phyloP scores from a whole-genome alignment of 495 filamentous ascomycete genomes.

The Lasiosphaeriaceae sp. region DNA sequence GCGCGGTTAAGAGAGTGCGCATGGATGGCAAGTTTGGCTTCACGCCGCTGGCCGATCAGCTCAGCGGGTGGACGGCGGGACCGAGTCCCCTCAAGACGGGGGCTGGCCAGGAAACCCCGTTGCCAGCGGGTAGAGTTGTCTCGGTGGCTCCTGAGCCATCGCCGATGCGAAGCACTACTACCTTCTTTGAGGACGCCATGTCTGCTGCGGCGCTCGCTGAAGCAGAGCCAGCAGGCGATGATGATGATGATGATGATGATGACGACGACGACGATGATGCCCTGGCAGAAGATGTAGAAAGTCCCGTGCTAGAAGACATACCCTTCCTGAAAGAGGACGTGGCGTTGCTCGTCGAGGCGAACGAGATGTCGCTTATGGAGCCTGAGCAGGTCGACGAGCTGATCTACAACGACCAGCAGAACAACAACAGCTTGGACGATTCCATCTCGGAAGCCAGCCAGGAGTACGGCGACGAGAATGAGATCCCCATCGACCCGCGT shows the following conservation, averaged over 20 bases:
- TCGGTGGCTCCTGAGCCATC: conserved; percentile 18
- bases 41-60: conserved; percentile 57
- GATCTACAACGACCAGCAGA: conserved; percentile 2
- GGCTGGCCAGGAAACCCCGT: no score
- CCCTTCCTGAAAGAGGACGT: conserved; percentile 42
- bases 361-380: conserved; percentile 50
- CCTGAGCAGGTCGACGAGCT: conserved; percentile 29
- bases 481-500: conserved; percentile 49
- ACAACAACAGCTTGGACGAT: conserved; percentile 28
- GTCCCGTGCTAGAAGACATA: conserved; percentile 34
- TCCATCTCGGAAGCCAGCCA: conserved; percentile 55
- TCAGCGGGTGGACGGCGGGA: conserved; percentile 56
- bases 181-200: conserved; percentile 60
- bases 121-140: no score
- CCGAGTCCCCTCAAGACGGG: conserved; percentile 39
- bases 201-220: conserved; percentile 31
- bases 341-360: conserved; percentile 45
- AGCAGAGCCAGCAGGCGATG: conserved; percentile 33
- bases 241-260: conserved; percentile 19
- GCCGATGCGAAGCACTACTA: conserved; percentile 35
- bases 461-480: conserved; percentile 62
- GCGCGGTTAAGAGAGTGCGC: conserved; percentile 20
- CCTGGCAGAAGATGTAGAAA: conserved; percentile 16
- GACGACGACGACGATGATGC: conserved; percentile 27
- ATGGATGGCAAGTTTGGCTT: conserved; percentile 43